Conservation (phyloP, 2,329 filamentous ascomycete genomes). For the Alternaria triticimaculans region DNA sequence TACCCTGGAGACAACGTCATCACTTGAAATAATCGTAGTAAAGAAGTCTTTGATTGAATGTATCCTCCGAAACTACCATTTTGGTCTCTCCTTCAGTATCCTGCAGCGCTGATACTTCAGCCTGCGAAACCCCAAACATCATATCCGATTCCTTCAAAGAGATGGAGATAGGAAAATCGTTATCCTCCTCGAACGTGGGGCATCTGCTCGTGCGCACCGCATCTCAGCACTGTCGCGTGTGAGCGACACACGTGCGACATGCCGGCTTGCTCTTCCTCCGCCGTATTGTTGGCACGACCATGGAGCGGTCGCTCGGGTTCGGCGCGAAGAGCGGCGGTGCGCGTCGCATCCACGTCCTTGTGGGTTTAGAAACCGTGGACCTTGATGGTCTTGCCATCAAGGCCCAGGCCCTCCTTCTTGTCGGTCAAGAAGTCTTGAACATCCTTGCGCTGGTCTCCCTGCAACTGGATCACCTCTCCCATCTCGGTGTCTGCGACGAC, state of each 20-base stretch:
- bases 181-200: conserved; percentile 24
- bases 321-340: conserved; percentile 11
- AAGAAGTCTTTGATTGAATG: conserved; percentile 8
- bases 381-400: conserved; percentile 97
- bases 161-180: conserved; percentile 27
- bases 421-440: conserved; percentile 96
- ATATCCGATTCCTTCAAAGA: conserved; percentile 20
- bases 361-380: conserved; percentile 56
- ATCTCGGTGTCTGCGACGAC: conserved; percentile 95
- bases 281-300: conserved; percentile 7
- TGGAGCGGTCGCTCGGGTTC: conserved; percentile 12
- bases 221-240: conserved; percentile 21
- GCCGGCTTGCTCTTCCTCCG: conserved; percentile 10
- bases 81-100: neutral
- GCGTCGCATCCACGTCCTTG: conserved; percentile 10
- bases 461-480: conserved; percentile 99
- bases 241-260: conserved; percentile 3
- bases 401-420: conserved; percentile 91
- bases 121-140: conserved; percentile 5
- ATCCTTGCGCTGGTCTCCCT: conserved; percentile 98
- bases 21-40: neutral
- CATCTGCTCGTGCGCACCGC: conserved; percentile 30
- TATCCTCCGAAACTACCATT: neutral
- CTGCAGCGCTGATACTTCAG: conserved; percentile 4
- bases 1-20: neutral